Evolutionary conservation across 805 yeast genomes (phyloP).

Genomic region (Kluyveromyces lactis): DNA sequence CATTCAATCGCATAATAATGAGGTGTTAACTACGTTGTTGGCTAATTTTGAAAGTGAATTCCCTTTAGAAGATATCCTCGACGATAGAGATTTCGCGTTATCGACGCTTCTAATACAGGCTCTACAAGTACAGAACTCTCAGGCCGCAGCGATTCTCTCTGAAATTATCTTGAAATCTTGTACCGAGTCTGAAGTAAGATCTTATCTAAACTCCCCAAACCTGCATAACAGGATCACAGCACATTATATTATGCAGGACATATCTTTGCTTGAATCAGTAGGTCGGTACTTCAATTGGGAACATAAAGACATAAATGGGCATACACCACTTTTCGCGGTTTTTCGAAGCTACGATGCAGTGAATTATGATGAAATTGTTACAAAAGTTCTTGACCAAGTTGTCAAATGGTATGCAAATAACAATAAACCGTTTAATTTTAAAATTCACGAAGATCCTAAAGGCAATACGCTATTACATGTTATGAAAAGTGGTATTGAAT

Average conservation of each 20-base stretch:
- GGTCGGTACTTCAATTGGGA: slow-evolving; percentile 67
- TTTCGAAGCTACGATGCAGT: slow-evolving; percentile 77
- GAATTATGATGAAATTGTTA: slow-evolving; percentile 44
- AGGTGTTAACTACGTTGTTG: slow-evolving; percentile 39
- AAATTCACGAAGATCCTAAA: slow-evolving; percentile 59
- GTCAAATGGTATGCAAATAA: slow-evolving; percentile 33
- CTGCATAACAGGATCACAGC: slow-evolving; percentile 52
- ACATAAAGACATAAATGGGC: slow-evolving; percentile 50
- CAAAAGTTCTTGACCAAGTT: slow-evolving; percentile 38
- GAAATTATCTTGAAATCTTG: slow-evolving; percentile 36
- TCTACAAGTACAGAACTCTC: slow-evolving; percentile 43
- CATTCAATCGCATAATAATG: slow-evolving; percentile 38
- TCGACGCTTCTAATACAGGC: slow-evolving; percentile 55
- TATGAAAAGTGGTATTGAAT: slow-evolving; percentile 41
- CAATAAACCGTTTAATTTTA: slow-evolving; percentile 33
- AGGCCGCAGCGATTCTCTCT: slow-evolving; percentile 40
- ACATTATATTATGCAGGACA: slow-evolving; percentile 59
- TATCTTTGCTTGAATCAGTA: slow-evolving; percentile 40
- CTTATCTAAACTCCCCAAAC: slow-evolving; percentile 47
- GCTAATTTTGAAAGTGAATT: slow-evolving; percentile 39
- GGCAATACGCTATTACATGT: slow-evolving; percentile 78
- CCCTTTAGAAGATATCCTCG: slow-evolving; percentile 57
- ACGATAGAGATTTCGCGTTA: slow-evolving; percentile 49
- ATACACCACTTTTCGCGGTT: slow-evolving; percentile 71
- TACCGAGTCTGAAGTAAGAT: slow-evolving; percentile 36